Base-by-base conservation (phyloP, 768 basidiomycete species). In the Amanita molliuscula region DNA sequence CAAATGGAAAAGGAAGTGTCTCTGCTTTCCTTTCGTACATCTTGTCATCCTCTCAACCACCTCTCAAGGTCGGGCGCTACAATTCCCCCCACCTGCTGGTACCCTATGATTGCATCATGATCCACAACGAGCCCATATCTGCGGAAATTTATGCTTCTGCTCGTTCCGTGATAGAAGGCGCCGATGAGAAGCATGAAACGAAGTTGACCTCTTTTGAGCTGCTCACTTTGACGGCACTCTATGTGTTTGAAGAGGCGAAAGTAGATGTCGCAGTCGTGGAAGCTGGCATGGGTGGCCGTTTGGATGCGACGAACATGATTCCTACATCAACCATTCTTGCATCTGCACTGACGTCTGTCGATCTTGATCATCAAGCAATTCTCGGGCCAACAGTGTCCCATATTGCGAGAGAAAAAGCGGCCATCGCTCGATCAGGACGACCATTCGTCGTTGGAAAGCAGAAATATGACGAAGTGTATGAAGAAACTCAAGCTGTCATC, bases 1-100 rank as follows among this genome's bases (percentile, higher is more conserved):
- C 96, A 0, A 98, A 99, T 65, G 95, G 95, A 7, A 99, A 98
- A 65, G 96, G 96, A 31, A 94, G 89, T 56, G 90, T 95, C 10
- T 82, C 91, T 1, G 83, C 84, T 4, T 70, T 92, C 31, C 63
- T 96, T 9, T 79, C 88, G 0, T 89, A 89, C 37, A 85, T 90
- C 57, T 67, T 97, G 6, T 60, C 62, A 4, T 65, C 73, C 4
- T 73, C 82, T 5, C 65, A 70, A 0, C 69, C 82, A n/a, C 64
- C 71, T 1, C 70, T 86, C 47, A 68, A 69, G 18, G 73, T 88
- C 9, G 96, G 91, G 6, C 75, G 86, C 31, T 98, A 89, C 75
- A 98, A 94, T 64, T 88, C 82, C 54, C 96, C 96, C 0, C 95
- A 98, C 63, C 81, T 98, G 16, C 65, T 95, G 48, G 74, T 80